Conservation (phyloP, 2,329 filamentous ascomycete genomes). For the Talaromyces marneffei region DNA sequence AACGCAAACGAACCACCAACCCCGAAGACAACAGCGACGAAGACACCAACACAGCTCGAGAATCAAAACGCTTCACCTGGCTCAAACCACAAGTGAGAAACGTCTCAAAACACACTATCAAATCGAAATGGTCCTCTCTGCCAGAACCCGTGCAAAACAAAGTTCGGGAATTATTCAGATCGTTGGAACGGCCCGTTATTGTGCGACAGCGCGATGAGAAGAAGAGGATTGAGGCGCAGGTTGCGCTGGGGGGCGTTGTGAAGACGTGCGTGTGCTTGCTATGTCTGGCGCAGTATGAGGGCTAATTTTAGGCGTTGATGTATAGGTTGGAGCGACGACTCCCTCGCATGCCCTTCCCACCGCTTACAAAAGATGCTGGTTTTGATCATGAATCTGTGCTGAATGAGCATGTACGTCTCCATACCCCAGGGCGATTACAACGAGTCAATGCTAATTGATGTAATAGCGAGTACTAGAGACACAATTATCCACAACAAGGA, state of each 20-base stretch:
- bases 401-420: conserved; percentile 37
- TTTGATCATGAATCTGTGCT: conserved; percentile 42
- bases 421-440: background rate
- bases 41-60: conserved; percentile 16
- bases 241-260: conserved; percentile 36
- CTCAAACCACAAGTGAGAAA: conserved; percentile 38
- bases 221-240: conserved; percentile 39
- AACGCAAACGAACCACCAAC: background rate
- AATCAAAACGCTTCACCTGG: conserved; percentile 32
- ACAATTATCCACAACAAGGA: conserved; percentile 35
- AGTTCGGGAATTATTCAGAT: conserved; percentile 37
- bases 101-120: conserved; percentile 39
- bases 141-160: conserved; percentile 39
- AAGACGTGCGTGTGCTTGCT: conserved; percentile 31
- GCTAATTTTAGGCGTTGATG: background rate
- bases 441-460: background rate
- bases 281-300: background rate
- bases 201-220: conserved; percentile 37
- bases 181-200: conserved; percentile 40
- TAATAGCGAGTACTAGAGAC: conserved; percentile 33
- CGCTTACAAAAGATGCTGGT: conserved; percentile 35
- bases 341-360: conserved; percentile 44
- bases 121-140: conserved; percentile 42
- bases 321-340: conserved; percentile 36
- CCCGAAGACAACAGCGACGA: background rate